Conservation (phyloP, 257 asterid genomes). For the Eucommia ulmoides region DNA sequence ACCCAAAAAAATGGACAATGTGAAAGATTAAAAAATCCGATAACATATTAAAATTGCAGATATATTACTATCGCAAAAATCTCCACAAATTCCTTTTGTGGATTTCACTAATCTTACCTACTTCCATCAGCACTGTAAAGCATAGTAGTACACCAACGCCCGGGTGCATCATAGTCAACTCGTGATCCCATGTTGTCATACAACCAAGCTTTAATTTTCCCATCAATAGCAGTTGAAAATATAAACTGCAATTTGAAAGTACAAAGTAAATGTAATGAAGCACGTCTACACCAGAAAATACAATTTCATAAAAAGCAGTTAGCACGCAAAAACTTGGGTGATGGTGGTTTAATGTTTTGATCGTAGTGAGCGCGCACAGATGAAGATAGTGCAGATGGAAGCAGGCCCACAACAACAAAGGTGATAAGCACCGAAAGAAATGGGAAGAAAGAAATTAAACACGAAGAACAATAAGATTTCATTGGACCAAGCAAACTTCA, state of each 20-base stretch:
- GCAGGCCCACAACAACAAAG: no score
- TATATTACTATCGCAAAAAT: no score
- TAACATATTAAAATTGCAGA: no score
- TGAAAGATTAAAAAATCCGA: neutral
- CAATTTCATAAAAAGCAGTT: conserved; percentile 1
- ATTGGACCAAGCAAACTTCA: no score
- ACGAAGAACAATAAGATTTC: no score
- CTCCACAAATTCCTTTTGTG: no score
- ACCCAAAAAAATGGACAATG: conserved; percentile 7
- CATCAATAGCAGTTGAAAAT: conserved; percentile 92
- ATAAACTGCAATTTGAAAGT: conserved; percentile 52
- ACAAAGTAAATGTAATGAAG: conserved; percentile 9
- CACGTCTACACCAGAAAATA: conserved; percentile 3
- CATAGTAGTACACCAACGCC: conserved; percentile 42
- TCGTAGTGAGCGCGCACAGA: no score
- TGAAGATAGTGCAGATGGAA: no score
- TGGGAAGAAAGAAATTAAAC: no score
- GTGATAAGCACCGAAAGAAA: no score
- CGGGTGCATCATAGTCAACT: conserved; percentile 99
- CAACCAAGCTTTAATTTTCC: conserved; percentile 97
- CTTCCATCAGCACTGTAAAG: conserved; percentile 80
- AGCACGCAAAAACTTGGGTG: neutral
- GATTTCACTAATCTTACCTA: no score
- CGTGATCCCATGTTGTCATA: conserved; percentile 92
- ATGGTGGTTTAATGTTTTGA: neutral